A percentile compares a stretch with the other conserved stretches of the same genome.
Conservation (phyloP, 352 stramenopile species). For the Bremia lactucae region DNA sequence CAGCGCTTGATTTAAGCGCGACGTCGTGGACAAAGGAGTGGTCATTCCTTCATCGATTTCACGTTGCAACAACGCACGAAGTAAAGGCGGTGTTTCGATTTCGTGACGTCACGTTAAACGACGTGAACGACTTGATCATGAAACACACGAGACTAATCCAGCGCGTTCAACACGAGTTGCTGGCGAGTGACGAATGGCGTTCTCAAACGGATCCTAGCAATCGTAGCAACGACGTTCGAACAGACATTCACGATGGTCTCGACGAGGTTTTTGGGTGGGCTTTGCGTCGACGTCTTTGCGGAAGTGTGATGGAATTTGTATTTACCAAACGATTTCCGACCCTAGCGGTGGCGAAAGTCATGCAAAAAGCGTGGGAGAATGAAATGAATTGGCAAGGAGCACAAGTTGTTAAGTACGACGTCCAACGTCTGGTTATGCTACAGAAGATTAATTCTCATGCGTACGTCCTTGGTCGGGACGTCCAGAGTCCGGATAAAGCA, state of each 20-base stretch:
- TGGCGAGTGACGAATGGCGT: slow-evolving; percentile 3
- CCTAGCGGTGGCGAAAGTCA: slow-evolving; percentile 24
- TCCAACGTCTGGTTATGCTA: slow-evolving; percentile 35
- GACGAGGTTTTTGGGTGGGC: slow-evolving; percentile 47
- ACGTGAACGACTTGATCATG: slow-evolving; percentile 36
- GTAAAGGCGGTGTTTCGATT: slow-evolving; percentile 36
- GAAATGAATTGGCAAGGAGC: slow-evolving; percentile 27
- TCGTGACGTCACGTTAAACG: slow-evolving; percentile 11
- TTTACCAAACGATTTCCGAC: slow-evolving; percentile 35
- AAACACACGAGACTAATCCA: slow-evolving; percentile 23
- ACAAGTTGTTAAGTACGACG: slow-evolving; percentile 38
- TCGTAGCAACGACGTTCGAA: slow-evolving; percentile 7
- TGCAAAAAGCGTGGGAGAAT: slow-evolving; percentile 37
- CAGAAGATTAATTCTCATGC: slow-evolving; percentile 29
- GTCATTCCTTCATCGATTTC: slow-evolving; percentile 14
- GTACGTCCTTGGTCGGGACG: slow-evolving; percentile 35
- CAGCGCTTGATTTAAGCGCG: slow-evolving; percentile 16
- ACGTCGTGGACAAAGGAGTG: slow-evolving; percentile 8
- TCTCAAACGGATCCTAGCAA: background rate
- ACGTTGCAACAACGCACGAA: slow-evolving; percentile 22
- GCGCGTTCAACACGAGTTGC: slow-evolving; percentile 22
- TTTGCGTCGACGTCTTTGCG: slow-evolving; percentile 23
- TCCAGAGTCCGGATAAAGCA: slow-evolving; percentile 27
- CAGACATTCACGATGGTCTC: no score
- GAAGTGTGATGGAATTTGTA: slow-evolving; percentile 35